A percentile compares a stretch with the other conserved stretches of the same genome.
These are phyloP conservation scores for Fusarium subtropicale DNA, from an alignment of 2,329 filamentous ascomycete genomes.

Conservation along the genomic window DNA sequence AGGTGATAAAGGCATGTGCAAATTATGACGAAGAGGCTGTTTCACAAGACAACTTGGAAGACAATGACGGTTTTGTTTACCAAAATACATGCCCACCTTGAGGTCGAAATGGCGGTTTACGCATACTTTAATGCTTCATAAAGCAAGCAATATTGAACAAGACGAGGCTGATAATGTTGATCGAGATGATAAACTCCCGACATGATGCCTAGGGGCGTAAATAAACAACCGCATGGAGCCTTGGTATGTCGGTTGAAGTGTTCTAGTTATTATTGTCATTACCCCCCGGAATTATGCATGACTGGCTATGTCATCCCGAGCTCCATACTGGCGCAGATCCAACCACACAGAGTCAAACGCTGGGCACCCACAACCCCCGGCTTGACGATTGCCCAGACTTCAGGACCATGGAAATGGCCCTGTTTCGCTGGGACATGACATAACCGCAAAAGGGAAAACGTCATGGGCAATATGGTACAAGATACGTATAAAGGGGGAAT, in stretches of 20 bases:
- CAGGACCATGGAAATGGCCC: constrained; percentile 12
- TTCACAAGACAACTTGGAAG: background rate
- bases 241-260: accelerated
- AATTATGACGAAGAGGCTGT: constrained; percentile 1
- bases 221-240: background rate
- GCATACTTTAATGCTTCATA: background rate
- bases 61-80: background rate
- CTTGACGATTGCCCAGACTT: constrained; percentile 3
- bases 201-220: background rate
- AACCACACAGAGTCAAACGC: constrained; percentile 23
- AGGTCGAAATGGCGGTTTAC: background rate
- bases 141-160: background rate
- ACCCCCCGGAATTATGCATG: constrained; percentile 4
- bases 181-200: constrained; percentile 18
- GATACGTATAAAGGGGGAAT: constrained; percentile 10
- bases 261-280: background rate
- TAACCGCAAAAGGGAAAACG: constrained; percentile 27
- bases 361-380: background rate
- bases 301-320: constrained; percentile 25
- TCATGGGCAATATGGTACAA: constrained; percentile 11
- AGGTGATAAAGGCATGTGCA: background rate
- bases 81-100: background rate
- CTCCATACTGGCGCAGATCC: constrained; percentile 9
- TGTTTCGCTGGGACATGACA: constrained; percentile 35
- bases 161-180: background rate